Evolutionary conservation across 2,329 filamentous ascomycete genomes (phyloP).

Genomic region (Xylaria sp.): DNA sequence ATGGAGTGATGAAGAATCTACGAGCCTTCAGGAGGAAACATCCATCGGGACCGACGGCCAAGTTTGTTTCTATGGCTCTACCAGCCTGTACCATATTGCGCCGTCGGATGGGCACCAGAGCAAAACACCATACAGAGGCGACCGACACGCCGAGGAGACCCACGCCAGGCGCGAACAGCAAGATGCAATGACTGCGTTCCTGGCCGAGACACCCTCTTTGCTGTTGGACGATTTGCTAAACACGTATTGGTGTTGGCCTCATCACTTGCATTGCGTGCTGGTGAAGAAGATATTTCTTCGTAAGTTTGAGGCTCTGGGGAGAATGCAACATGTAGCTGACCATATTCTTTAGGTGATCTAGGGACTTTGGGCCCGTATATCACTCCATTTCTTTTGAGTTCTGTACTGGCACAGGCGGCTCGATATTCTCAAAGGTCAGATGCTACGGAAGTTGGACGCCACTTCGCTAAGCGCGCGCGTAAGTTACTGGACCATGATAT

Average conservation of each 20-base stretch:
- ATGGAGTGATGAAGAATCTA: not conserved
- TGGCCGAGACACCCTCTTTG: not conserved
- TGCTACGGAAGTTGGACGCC: not conserved
- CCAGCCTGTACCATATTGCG: not conserved
- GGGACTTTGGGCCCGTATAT: not conserved
- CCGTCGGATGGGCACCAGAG: not conserved
- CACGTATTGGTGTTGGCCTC: slow-evolving; percentile 14
- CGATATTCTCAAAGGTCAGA: not conserved
- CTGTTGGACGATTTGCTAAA: not conserved
- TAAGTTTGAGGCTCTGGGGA: not conserved
- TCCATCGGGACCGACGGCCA: not conserved
- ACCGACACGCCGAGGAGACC: not conserved
- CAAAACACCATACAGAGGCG: not conserved
- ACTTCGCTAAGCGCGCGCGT: not conserved
- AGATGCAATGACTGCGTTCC: not conserved
- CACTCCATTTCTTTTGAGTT: not conserved
- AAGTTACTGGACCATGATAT: slow-evolving; percentile 18
- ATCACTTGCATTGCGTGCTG: slow-evolving; percentile 9
- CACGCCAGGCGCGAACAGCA: not conserved
- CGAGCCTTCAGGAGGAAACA: not conserved
- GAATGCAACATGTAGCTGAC: not conserved
- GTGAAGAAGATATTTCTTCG: slow-evolving; percentile 13
- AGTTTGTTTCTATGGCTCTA: not conserved
- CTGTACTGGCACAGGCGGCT: not conserved
- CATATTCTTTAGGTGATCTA: not conserved